Base-by-base conservation (phyloP, 148 eudicot species). In the Mesembryanthemum crystallinum region DNA sequence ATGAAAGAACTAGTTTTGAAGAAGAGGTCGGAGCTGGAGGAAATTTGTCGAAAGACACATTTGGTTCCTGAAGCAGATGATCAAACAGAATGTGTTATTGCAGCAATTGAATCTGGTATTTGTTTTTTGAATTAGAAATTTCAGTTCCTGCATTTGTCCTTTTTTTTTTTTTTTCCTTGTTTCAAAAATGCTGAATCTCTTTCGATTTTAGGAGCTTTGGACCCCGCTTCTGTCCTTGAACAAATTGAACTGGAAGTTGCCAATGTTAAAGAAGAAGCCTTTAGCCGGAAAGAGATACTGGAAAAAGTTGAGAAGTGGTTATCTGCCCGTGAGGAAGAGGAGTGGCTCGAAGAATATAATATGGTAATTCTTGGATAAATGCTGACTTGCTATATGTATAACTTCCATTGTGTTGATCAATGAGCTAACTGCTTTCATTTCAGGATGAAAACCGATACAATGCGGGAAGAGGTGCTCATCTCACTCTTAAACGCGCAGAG, bases 391-490 rank as follows among this genome's bases (percentile, higher is more conserved):
- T 59, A 42, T 35, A 39, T 72, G 28, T 47, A 45, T 61, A 59
- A 39, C 67, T 54, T 15, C 62, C 62, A 29, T 43, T 29, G 47
- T 57, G 64, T 77, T 80, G 72, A 70, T 42, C 58, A 55, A 17
- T 75, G 35, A 13, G 49, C 69, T 60, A 55, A 30, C 18, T 86
- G 23, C 75, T 80, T n/a, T n/a, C n/a, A 77, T 24, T 77, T 80
- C 78, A 96, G 99, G 98, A 96, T 87, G 97, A 89, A 43, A 96
- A 96, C 72, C 88, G 99, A 54, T 96, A 91, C 76, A 96, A 91
- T 88, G 87, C 92, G 76, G 99, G 99, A 83, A 82, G 86, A 85
- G 98, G 98, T 73, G 88, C 97, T 74, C 99, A 96, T 88, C 90
- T 89, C 73, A 81, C 83, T 61, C 90, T 96, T 76, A 96, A 92